A percentile compares a stretch with the other conserved stretches of the same genome.
Evolutionary conservation across 306 rosid genomes (phyloP).

Genomic region (Dalbergia cochinchinensis): DNA sequence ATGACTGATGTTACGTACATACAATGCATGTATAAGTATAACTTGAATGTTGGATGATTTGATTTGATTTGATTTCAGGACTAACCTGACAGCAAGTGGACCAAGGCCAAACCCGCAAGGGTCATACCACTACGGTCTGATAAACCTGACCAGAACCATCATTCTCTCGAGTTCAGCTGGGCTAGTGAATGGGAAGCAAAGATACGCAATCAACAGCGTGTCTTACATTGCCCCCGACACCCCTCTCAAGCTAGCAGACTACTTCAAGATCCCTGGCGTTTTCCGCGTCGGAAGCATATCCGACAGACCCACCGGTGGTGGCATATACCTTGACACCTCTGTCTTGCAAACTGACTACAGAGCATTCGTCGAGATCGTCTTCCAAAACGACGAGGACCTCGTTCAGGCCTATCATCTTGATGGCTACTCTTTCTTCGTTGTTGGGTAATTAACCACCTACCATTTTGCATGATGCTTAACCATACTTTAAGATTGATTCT

Average conservation of each 20-base stretch:
- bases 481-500: too few species aligned
- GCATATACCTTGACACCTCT: slow-evolving; percentile 83
- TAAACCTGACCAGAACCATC: slow-evolving; percentile 70
- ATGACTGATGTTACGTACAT: too few species aligned
- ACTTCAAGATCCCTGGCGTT: slow-evolving; percentile 76
- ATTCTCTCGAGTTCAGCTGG: slow-evolving; percentile 73
- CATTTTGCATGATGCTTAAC: background rate
- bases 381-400: slow-evolving; percentile 86
- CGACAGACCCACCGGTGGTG: slow-evolving; percentile 78
- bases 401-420: slow-evolving; percentile 85
- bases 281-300: slow-evolving; percentile 86
- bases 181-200: slow-evolving; percentile 75
- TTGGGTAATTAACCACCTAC: slow-evolving; percentile 66
- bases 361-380: slow-evolving; percentile 79
- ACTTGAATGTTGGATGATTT: slow-evolving; percentile 8
- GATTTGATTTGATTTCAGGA: slow-evolving; percentile 51
- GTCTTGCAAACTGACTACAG: slow-evolving; percentile 89
- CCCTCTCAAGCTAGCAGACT: slow-evolving; percentile 92
- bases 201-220: slow-evolving; percentile 91
- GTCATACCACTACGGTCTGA: slow-evolving; percentile 90
- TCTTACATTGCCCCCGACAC: slow-evolving; percentile 89
- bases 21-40: background rate
- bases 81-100: slow-evolving; percentile 96
- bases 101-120: slow-evolving; percentile 99
- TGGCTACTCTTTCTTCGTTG: slow-evolving; percentile 96